phyloP scores from a whole-genome alignment of 345 rosid species.

The Lepidium didymum region DNA sequence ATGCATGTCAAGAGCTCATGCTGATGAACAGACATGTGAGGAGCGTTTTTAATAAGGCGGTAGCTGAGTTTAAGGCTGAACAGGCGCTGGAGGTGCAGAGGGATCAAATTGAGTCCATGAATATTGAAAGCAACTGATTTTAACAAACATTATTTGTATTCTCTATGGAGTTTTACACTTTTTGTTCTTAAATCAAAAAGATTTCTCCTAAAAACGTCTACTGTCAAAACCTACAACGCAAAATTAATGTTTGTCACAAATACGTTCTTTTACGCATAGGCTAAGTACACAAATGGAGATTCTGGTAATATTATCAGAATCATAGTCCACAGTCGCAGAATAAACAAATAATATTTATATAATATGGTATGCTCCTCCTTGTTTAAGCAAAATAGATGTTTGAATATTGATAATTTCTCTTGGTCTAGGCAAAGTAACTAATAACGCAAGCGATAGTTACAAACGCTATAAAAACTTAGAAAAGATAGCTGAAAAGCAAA shows the following conservation, averaged over 20 bases:
- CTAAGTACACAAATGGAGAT: too few species aligned
- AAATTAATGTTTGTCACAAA: too few species aligned
- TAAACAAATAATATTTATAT: not conserved
- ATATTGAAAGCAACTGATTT: slow-evolving; percentile 8
- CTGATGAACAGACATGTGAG: slow-evolving; percentile 68
- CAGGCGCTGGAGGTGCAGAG: not conserved
- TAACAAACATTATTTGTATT: not conserved
- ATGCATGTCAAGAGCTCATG: slow-evolving; percentile 77
- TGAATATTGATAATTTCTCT: not conserved
- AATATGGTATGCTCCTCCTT: not conserved
- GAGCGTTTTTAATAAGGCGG: slow-evolving; percentile 54
- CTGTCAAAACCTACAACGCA: too few species aligned
- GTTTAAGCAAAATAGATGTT: slow-evolving; percentile 4
- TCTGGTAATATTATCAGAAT: not conserved
- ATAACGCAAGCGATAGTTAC: slow-evolving; percentile 5
- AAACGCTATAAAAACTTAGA: slow-evolving; percentile 17
- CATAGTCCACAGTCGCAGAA: not conserved
- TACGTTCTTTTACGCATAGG: too few species aligned
- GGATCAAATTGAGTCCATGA: slow-evolving; percentile 1
- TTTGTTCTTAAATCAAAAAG: not conserved
- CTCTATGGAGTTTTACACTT: not conserved
- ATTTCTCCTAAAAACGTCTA: not conserved
- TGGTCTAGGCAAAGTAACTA: slow-evolving; percentile 11
- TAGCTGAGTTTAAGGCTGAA: slow-evolving; percentile 33
- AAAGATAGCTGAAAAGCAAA: not conserved